These are phyloP conservation scores for Paecilomyces fulvus DNA, from an alignment of 2,329 filamentous ascomycete species.

Conservation along the genomic window DNA sequence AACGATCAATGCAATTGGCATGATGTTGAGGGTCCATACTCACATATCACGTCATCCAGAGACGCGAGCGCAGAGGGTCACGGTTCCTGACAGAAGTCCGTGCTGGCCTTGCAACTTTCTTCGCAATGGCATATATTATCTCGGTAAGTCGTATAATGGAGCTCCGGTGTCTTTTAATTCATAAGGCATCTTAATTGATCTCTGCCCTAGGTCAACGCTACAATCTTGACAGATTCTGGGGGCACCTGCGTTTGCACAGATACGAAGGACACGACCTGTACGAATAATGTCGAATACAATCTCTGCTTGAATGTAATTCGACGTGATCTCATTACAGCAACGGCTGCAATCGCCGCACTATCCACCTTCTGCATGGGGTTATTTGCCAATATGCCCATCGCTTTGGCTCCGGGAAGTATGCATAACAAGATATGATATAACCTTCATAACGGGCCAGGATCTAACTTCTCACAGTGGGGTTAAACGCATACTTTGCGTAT, in stretches of 20 bases:
- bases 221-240: slow-evolving; percentile 62
- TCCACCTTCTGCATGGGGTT: slow-evolving; percentile 77
- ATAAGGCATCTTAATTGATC: not conserved
- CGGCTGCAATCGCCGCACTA: slow-evolving; percentile 71
- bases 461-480: slow-evolving; percentile 49
- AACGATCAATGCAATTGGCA: slow-evolving; percentile 7
- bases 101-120: slow-evolving; percentile 71
- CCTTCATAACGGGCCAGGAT: not conserved
- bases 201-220: slow-evolving; percentile 47
- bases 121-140: slow-evolving; percentile 77
- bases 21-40: not conserved
- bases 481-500: slow-evolving; percentile 84
- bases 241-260: slow-evolving; percentile 67
- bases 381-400: slow-evolving; percentile 71
- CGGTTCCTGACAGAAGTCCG: slow-evolving; percentile 77
- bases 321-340: slow-evolving; percentile 74
- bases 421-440: not conserved
- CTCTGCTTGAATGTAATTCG: slow-evolving; percentile 50
- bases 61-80: slow-evolving; percentile 62
- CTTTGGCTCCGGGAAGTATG: slow-evolving; percentile 58
- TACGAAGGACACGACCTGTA: slow-evolving; percentile 40
- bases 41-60: slow-evolving; percentile 35
- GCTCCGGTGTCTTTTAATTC: not conserved
- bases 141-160: slow-evolving; percentile 48
- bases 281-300: slow-evolving; percentile 38